phyloP scores from a whole-genome alignment of 1,139 yeast species.

The Diutina neorugosa region DNA sequence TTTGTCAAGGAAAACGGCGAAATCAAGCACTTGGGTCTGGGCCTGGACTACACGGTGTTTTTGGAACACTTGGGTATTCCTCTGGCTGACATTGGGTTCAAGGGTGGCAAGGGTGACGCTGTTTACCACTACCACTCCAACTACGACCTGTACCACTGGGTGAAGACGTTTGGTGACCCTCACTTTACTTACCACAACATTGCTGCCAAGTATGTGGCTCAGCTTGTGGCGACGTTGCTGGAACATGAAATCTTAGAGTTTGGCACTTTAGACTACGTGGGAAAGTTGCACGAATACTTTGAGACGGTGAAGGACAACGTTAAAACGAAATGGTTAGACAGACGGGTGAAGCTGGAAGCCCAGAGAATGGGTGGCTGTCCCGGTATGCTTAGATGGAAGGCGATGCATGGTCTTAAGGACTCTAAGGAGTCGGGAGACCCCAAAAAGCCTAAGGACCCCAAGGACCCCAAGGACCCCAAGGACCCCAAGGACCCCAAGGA shows the following conservation, averaged over 20 bases:
- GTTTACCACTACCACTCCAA: slow-evolving; percentile 62
- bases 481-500: not conserved
- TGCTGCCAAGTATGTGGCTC: slow-evolving; percentile 38
- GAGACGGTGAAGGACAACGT: slow-evolving; percentile 11
- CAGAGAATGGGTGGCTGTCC: not conserved
- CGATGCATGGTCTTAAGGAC: not conserved
- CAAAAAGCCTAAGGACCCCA: not conserved
- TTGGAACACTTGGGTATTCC: slow-evolving; percentile 58
- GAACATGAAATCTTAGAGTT: slow-evolving; percentile 42
- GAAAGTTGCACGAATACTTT: slow-evolving; percentile 20
- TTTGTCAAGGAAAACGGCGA: slow-evolving; percentile 28
- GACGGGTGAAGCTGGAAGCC: not conserved
- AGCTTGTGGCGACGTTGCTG: slow-evolving; percentile 19
- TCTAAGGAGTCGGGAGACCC: not conserved
- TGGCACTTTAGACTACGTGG: slow-evolving; percentile 24
- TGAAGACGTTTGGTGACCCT: slow-evolving; percentile 47
- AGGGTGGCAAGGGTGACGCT: slow-evolving; percentile 21
- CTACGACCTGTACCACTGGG: slow-evolving; percentile 60
- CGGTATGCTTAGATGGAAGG: not conserved
- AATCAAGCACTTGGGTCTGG: slow-evolving; percentile 29
- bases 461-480: not conserved
- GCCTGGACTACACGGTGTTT: slow-evolving; percentile 57
- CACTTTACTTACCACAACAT: slow-evolving; percentile 44
- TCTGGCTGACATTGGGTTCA: slow-evolving; percentile 46
- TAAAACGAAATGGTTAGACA: not conserved